Conservation (phyloP, 495 filamentous ascomycete species). For the Parmelia sp. region DNA sequence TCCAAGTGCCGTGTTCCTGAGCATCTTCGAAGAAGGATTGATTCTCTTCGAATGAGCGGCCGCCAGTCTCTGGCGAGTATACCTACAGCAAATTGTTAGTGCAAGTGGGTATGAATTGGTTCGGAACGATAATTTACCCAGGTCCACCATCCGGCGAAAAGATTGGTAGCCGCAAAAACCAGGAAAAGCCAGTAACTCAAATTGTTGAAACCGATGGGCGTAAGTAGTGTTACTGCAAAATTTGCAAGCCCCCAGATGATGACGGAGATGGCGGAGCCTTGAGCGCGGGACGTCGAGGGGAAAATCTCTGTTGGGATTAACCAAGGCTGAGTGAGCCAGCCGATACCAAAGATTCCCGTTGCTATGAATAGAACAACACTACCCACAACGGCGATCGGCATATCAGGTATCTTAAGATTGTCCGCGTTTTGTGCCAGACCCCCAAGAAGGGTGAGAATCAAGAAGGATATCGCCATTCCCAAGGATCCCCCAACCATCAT, state of each 20-base stretch:
- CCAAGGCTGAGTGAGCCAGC: conserved; percentile 52
- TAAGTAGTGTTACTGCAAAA: conserved; percentile 48
- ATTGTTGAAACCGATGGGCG: conserved; percentile 52
- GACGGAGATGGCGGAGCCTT: conserved; percentile 47
- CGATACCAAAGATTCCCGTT: conserved; percentile 52
- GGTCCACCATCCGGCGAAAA: conserved; percentile 47
- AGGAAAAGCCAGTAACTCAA: conserved; percentile 50
- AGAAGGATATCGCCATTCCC: conserved; percentile 40
- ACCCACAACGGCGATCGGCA: conserved; percentile 42
- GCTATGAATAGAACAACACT: conserved; percentile 42
- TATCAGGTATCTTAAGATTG: conserved; percentile 30
- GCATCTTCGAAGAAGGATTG: conserved; percentile 49
- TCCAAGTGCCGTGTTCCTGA: conserved; percentile 40
- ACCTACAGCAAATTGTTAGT: conserved; percentile 18
- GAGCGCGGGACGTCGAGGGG: conserved; percentile 47
- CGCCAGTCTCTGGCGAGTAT: conserved; percentile 48
- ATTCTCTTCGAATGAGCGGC: conserved; percentile 50
- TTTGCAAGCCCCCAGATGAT: conserved; percentile 54
- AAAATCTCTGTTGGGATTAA: conserved; percentile 56
- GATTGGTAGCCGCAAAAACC: conserved; percentile 47
- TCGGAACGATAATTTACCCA: conserved; percentile 28
- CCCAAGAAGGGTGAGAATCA: conserved; percentile 42
- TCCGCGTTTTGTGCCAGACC: conserved; percentile 34
- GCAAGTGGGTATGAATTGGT: not conserved
- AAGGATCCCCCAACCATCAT: conserved; percentile 45